Percentiles rank a stretch among this genome's conserved stretches.
Evolutionary conservation across 768 basidiomycete species (phyloP).

Genomic region (Agaricus subrufescens): DNA sequence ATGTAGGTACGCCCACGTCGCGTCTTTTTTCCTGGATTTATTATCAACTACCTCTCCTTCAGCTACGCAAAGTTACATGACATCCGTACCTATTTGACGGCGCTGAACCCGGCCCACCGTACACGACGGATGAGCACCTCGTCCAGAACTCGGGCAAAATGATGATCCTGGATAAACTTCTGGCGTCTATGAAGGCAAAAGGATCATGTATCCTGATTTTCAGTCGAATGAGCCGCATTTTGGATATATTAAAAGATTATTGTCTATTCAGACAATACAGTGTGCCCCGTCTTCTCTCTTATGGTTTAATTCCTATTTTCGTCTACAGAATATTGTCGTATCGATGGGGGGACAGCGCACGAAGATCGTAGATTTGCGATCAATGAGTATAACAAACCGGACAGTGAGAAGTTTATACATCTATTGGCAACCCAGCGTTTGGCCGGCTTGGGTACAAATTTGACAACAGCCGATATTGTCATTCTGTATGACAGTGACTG

Average conservation of each 20-base stretch:
- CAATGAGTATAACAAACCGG: constrained; percentile 95
- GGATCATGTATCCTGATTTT: constrained; percentile 97
- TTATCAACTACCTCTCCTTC: not conserved
- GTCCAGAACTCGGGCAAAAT: constrained; percentile 95
- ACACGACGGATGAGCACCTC: constrained; percentile 96
- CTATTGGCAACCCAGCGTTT: constrained; percentile 87
- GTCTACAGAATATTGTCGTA: constrained; percentile 83
- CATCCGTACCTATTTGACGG: constrained; percentile 93
- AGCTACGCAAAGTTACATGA: constrained; percentile 83
- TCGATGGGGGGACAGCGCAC: constrained; percentile 89
- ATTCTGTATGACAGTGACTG: constrained; percentile 97
- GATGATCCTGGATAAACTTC: constrained; percentile 93
- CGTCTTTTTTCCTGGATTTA: not conserved
- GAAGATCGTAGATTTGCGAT: constrained; percentile 49
- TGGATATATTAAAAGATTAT: constrained; percentile 97
- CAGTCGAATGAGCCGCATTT: constrained; percentile 97
- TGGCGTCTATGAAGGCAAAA: constrained; percentile 81
- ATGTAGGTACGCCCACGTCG: constrained; percentile 78
- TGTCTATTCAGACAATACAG: constrained; percentile 88
- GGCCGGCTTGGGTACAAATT: constrained; percentile 94
- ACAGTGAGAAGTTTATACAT: constrained; percentile 94
- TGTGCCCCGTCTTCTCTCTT: constrained; percentile 34
- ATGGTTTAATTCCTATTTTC: constrained; percentile 2
- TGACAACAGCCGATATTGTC: constrained; percentile 92
- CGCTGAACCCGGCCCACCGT: constrained; percentile 98